phyloP scores from a whole-genome alignment of 306 rosid genomes.

The Abrus precatorius region DNA sequence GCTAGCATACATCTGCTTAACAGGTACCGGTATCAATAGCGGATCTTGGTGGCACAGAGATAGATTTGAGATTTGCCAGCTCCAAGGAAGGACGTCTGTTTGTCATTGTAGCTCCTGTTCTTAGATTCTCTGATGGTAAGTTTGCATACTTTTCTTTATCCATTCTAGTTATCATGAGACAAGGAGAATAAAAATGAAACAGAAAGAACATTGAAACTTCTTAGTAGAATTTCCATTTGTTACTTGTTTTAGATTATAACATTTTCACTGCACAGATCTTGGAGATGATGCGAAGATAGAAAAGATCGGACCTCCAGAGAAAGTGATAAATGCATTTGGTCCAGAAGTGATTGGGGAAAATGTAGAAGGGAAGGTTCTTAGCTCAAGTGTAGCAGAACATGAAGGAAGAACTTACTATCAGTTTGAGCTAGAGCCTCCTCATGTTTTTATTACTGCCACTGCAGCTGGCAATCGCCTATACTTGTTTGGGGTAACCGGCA shows the following conservation, averaged over 20 bases:
- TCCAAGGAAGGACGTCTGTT: constrained; percentile 86
- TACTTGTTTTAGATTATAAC: constrained; percentile 24
- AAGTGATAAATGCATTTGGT: constrained; percentile 90
- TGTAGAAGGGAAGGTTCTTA: constrained; percentile 91
- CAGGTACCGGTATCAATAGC: constrained; percentile 99
- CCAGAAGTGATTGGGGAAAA: constrained; percentile 96
- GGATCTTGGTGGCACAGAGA: constrained; percentile 99
- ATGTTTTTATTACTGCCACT: constrained; percentile 85
- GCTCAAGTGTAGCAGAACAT: constrained; percentile 68
- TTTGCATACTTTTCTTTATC: constrained; percentile 26
- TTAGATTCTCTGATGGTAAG: constrained; percentile 85
- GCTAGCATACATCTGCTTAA: constrained; percentile 35
- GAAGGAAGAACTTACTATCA: constrained; percentile 90
- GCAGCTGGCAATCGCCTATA: constrained; percentile 98
- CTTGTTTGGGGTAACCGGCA: constrained; percentile 85
- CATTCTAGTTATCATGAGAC: constrained; percentile 17
- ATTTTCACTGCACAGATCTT: constrained; percentile 60
- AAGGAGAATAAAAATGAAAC: constrained; percentile 32
- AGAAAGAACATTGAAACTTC: constrained; percentile 6
- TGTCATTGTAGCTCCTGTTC: constrained; percentile 95
- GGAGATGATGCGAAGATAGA: constrained; percentile 89
- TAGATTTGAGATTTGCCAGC: constrained; percentile 88
- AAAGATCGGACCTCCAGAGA: constrained; percentile 87
- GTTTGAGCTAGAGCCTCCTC: constrained; percentile 98
- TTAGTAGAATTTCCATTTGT: neutral